Percentiles rank a stretch among this genome's conserved stretches.
Conservation (phyloP, 2,329 filamentous ascomycete species). For the Colletotrichum acutatum region DNA sequence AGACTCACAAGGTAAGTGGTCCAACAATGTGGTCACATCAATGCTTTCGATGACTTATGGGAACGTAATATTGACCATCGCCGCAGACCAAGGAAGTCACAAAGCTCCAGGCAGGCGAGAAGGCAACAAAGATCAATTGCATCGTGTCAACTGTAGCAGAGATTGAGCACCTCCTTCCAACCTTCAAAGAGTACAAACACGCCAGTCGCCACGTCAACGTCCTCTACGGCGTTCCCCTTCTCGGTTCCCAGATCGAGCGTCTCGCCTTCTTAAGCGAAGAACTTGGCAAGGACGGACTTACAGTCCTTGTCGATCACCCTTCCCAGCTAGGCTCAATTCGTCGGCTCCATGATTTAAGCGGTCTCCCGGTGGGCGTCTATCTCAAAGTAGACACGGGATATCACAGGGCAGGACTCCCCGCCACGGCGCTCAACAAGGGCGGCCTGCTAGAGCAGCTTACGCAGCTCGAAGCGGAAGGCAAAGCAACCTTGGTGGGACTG, state of each 20-base stretch:
- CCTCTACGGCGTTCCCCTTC: slow-evolving; percentile 71
- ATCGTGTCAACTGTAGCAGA: slow-evolving; percentile 70
- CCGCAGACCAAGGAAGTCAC: slow-evolving; percentile 64
- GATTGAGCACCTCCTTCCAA: slow-evolving; percentile 62
- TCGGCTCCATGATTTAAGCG: slow-evolving; percentile 45
- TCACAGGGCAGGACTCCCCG: slow-evolving; percentile 68
- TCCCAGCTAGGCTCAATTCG: slow-evolving; percentile 51
- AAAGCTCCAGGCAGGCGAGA: slow-evolving; percentile 62
- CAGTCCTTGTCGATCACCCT: slow-evolving; percentile 68
- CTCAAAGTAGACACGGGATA: slow-evolving; percentile 74
- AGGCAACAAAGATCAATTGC: slow-evolving; percentile 57
- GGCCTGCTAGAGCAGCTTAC: slow-evolving; percentile 51
- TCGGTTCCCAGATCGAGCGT: slow-evolving; percentile 62
- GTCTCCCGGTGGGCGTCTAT: slow-evolving; percentile 55
- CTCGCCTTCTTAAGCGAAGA: slow-evolving; percentile 56
- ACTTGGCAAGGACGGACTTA: slow-evolving; percentile 58
- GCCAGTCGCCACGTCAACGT: slow-evolving; percentile 46
- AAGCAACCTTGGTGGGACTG: slow-evolving; percentile 39
- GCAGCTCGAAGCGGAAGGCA: slow-evolving; percentile 32
- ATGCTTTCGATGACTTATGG: too few relatives aligned
- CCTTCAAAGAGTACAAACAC: slow-evolving; percentile 45
- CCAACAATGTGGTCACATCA: background rate
- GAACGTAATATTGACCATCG: background rate
- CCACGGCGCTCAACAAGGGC: slow-evolving; percentile 50
- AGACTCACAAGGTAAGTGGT: slow-evolving; percentile 69